Conservation (phyloP, 495 filamentous ascomycete species). For the Penicillium atrosanguineum region DNA sequence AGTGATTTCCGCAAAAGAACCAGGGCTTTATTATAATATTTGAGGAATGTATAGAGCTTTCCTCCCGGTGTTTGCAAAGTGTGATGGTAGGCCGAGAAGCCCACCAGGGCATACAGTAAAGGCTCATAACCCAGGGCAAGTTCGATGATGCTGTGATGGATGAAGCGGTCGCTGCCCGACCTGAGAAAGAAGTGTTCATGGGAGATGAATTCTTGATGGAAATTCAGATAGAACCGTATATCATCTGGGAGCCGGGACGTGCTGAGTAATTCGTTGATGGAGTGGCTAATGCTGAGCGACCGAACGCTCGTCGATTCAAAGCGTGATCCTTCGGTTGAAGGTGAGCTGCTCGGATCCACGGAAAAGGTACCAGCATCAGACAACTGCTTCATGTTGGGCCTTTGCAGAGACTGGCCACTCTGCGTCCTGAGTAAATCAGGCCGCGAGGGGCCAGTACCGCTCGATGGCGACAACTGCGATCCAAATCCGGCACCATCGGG, state of each 20-base stretch:
- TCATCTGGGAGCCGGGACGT: constrained; percentile 58
- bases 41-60: constrained; percentile 75
- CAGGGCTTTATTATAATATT: constrained; percentile 87
- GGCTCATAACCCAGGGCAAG: constrained; percentile 76
- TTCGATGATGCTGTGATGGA: constrained; percentile 66
- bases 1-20: constrained; percentile 70
- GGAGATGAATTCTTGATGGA: constrained; percentile 70
- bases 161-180: constrained; percentile 63
- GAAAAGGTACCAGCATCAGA: constrained; percentile 23
- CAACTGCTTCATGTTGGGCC: constrained; percentile 39
- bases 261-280: constrained; percentile 28
- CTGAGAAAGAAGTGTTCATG: constrained; percentile 80
- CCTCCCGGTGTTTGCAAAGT: constrained; percentile 65
- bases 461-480: constrained; percentile 26
- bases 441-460: constrained; percentile 22
- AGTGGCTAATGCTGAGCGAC: constrained; percentile 33
- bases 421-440: constrained; percentile 29
- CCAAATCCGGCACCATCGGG: constrained; percentile 27
- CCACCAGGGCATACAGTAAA: constrained; percentile 84
- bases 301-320: constrained; percentile 35
- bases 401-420: constrained; percentile 40
- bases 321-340: constrained; percentile 41
- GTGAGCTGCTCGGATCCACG: constrained; percentile 42
- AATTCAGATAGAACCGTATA: constrained; percentile 74
- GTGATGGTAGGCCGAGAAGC: constrained; percentile 85